Evolutionary conservation across 2,329 filamentous ascomycete genomes (phyloP), one percentile per base, ranked within the genome.

Genomic region (Calonectria montana): DNA sequence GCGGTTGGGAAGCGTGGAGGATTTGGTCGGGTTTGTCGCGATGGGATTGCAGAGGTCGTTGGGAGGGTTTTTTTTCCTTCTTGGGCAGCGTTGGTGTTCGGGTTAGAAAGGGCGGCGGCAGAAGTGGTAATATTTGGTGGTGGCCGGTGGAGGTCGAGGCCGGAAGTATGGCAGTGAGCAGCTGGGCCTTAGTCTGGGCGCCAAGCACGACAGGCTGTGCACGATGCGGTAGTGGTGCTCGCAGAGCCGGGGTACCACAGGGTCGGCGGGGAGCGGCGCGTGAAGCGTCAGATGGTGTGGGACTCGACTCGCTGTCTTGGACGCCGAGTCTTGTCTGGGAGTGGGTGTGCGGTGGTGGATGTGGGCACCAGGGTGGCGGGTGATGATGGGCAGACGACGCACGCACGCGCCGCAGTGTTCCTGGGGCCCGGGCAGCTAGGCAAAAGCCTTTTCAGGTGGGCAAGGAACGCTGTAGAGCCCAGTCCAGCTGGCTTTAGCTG

Each of bases 201-300:
- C 69, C 64, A 67, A 67, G 69, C 48, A 57, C 37, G 62, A 50
- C 43, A 55, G 63, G 69, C 69, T 57, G 68, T 70, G 68, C 68
- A 63, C 63, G 62, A 57, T 59, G 35, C 31, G 45, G 68, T 65
- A 41, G 59, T 64, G 48, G 64, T 31, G 48, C 35, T 57, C 21
- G 18, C 53, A 65, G 53, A 41, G 43, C 68, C 50, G 62, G 63
- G 63, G 62, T 66, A 65, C 53, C 43, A 53, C 63, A 61, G 67
- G 35, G 61, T 65, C 16, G 62, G 29, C 45, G 67, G 59, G 61
- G 31, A 31, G 55, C 57, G 57, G 69, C 69, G 69, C 64, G 53
- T 57, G 68, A 70, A 45, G 65, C 50, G 65, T 67, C 65, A 61
- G 65, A 48, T 50, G 41, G 55, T 53, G 63, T 67, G 69, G 57